Evolutionary conservation across 2,329 filamentous ascomycete genomes (phyloP).

Genomic region (Aspergillus novoparasiticus): DNA sequence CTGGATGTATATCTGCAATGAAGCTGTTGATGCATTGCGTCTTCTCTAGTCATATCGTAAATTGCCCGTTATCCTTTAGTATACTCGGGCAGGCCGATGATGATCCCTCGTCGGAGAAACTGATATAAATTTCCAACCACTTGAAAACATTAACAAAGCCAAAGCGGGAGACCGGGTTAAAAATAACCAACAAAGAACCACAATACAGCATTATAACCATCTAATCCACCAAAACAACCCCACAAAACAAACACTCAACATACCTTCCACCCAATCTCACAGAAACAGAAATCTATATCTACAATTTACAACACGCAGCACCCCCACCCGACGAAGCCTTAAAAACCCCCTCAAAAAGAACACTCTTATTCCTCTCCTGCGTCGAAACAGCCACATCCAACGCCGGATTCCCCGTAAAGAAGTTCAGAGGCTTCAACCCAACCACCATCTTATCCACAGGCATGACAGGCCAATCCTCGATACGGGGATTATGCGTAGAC

Average conservation of each 20-base stretch:
- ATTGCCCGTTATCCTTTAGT: neutral
- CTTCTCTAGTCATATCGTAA: neutral
- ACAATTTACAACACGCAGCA: neutral
- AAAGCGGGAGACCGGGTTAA: neutral
- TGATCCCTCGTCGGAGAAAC: neutral
- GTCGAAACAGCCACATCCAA: slow-evolving; percentile 14
- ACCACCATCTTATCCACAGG: slow-evolving; percentile 27
- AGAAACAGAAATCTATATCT: no score
- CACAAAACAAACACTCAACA: neutral
- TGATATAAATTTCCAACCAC: neutral
- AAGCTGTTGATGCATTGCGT: neutral
- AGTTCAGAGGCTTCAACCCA: slow-evolving; percentile 13
- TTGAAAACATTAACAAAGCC: neutral
- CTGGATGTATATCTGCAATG: neutral
- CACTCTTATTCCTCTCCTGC: slow-evolving; percentile 12
- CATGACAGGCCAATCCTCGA: slow-evolving; percentile 47
- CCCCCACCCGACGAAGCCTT: neutral
- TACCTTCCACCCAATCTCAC: no score
- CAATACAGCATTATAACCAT: neutral
- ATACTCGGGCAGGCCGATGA: neutral
- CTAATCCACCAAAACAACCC: neutral
- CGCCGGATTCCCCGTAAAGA: slow-evolving; percentile 16
- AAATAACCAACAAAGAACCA: neutral
- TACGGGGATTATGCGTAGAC: slow-evolving; percentile 45
- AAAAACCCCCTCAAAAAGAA: neutral